Evolutionary conservation across 2,329 filamentous ascomycete species (phyloP).

Genomic region (Exophiala phaeomuriformis): DNA sequence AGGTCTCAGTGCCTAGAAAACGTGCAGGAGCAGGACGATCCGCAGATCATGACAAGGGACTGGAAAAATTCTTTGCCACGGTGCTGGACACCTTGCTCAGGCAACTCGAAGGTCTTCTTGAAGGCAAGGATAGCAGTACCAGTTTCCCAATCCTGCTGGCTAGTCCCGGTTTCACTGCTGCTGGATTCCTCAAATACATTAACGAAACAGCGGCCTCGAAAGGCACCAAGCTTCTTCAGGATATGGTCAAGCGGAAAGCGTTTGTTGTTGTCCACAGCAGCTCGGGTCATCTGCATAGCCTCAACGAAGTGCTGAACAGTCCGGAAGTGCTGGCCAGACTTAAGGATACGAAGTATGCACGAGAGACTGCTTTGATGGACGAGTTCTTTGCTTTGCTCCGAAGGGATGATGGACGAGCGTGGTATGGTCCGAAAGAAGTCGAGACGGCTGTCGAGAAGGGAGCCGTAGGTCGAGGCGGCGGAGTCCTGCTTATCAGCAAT

Average conservation of each 20-base stretch:
- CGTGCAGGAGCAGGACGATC: conserved; percentile 35
- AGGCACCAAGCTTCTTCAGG: conserved; percentile 62
- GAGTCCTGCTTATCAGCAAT: conserved; percentile 79
- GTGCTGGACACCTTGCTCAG: conserved; percentile 67
- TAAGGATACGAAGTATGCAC: conserved; percentile 78
- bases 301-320: conserved; percentile 80
- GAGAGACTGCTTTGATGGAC: conserved; percentile 78
- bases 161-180: conserved; percentile 79
- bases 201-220: conserved; percentile 54
- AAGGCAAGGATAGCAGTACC: conserved; percentile 32
- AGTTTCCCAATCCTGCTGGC: conserved; percentile 69
- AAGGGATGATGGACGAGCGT: conserved; percentile 77
- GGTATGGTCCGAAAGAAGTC: conserved; percentile 81
- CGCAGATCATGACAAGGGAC: conserved; percentile 50
- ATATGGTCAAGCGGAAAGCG: conserved; percentile 48
- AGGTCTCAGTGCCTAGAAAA: conserved; percentile 43
- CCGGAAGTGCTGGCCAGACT: conserved; percentile 69
- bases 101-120: conserved; percentile 62
- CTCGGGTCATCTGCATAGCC: conserved; percentile 75
- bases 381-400: conserved; percentile 70
- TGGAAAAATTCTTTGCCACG: conserved; percentile 71
- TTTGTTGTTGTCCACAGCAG: conserved; percentile 72
- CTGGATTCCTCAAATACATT: conserved; percentile 70
- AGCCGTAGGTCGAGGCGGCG: conserved; percentile 79
- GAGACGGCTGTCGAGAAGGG: conserved; percentile 76